phyloP scores from a whole-genome alignment of 108 stramenopile genomes.

The Cyclotella atomus region DNA sequence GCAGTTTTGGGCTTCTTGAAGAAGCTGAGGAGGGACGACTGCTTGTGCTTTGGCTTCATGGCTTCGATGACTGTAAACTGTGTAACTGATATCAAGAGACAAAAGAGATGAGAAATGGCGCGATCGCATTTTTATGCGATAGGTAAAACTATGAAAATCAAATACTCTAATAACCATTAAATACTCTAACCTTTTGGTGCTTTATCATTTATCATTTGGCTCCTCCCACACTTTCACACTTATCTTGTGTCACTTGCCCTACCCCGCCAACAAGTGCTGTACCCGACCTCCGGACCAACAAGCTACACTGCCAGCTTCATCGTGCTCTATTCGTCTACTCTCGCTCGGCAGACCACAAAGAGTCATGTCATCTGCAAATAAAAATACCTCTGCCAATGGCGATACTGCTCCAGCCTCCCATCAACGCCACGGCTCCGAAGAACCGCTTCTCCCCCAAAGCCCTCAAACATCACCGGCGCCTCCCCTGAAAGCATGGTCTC shows the following conservation, averaged over 20 bases:
- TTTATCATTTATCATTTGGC: no score
- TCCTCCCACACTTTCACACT: no score
- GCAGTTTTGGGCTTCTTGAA: conserved; percentile 20
- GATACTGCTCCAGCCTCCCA: no score
- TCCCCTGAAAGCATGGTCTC: neutral
- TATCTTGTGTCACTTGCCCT: no score
- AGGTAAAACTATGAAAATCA: no score
- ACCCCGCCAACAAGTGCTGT: no score
- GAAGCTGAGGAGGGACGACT: conserved; percentile 32
- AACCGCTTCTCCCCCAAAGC: neutral
- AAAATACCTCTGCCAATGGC: neutral
- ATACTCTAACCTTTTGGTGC: no score
- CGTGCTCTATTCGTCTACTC: neutral
- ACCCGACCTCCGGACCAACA: neutral
- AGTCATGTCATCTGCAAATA: neutral
- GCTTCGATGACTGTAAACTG: neutral
- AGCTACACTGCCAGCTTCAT: neutral
- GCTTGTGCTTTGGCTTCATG: conserved; percentile 22
- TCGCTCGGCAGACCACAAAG: neutral
- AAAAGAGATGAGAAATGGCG: no score
- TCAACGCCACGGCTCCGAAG: neutral
- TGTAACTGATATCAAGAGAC: neutral
- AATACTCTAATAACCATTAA: no score
- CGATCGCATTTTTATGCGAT: no score
- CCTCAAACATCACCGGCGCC: neutral